These are phyloP conservation scores for Sugiyamaella japonica DNA, from an alignment of 1,139 yeast species.

Conservation along the genomic window DNA sequence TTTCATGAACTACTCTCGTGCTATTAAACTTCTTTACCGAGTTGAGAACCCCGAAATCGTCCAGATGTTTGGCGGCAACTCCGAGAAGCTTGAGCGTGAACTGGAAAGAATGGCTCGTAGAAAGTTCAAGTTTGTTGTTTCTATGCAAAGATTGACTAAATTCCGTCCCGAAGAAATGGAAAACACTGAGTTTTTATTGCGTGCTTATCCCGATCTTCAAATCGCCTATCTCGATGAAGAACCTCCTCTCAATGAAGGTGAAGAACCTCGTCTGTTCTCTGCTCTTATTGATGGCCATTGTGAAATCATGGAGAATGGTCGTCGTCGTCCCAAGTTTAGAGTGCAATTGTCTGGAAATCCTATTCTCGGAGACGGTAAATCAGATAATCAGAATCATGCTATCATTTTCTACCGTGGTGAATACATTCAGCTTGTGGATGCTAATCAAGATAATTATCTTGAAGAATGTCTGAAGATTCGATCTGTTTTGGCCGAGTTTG, in stretches of 20 bases:
- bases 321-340: constrained; percentile 98
- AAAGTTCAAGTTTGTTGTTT: constrained; percentile 93
- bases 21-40: constrained; percentile 93
- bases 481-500: constrained; percentile 96
- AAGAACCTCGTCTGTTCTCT: constrained; percentile 95
- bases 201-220: constrained; percentile 98
- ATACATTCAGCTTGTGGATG: constrained; percentile 95
- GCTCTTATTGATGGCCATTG: constrained; percentile 98
- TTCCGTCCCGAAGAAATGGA: constrained; percentile 97
- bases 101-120: constrained; percentile 99
- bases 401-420: constrained; percentile 98
- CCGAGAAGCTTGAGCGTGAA: constrained; percentile 91
- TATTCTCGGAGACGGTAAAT: constrained; percentile 98
- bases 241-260: constrained; percentile 84
- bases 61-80: constrained; percentile 97
- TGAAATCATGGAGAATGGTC: constrained; percentile 95
- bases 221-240: constrained; percentile 98
- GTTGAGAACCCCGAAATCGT: constrained; percentile 99
- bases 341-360: constrained; percentile 98
- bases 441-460: constrained; percentile 96
- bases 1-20: constrained; percentile 98
- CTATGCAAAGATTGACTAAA: constrained; percentile 98
- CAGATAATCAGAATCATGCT: constrained; percentile 98
- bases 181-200: constrained; percentile 94
- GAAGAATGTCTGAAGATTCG: constrained; percentile 98